Conservation (phyloP, 2,329 filamentous ascomycete species). For the Thielaviopsis euricoi region DNA sequence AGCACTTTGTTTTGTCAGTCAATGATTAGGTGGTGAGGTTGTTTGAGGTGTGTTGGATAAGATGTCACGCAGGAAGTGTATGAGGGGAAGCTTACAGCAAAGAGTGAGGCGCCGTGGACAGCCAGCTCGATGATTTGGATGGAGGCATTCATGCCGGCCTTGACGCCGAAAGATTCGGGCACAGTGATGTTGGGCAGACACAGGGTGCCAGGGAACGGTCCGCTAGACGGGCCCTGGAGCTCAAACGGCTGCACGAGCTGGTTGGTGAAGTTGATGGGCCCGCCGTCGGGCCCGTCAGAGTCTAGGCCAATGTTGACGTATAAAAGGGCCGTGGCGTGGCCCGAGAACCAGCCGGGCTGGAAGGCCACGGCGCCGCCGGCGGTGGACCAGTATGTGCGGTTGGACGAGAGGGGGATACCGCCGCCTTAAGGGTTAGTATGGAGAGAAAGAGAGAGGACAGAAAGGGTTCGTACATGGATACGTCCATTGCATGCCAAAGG, state of each 20-base stretch:
- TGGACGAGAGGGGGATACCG: conserved; percentile 52
- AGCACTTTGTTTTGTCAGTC: conserved; percentile 39
- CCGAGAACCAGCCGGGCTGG: conserved; percentile 78
- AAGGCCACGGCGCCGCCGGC: conserved; percentile 58
- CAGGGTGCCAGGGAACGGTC: conserved; percentile 59
- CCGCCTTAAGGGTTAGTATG: conserved; percentile 42
- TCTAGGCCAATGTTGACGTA: conserved; percentile 74
- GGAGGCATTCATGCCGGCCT: conserved; percentile 60
- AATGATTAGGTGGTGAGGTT: background rate
- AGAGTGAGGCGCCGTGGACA: conserved; percentile 57
- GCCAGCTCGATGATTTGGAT: conserved; percentile 64
- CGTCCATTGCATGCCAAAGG: conserved; percentile 55
- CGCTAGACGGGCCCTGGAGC: conserved; percentile 54
- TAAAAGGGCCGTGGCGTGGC: conserved; percentile 57
- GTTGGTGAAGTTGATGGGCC: conserved; percentile 31
- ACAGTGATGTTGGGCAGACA: conserved; percentile 67
- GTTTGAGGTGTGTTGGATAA: too few species aligned
- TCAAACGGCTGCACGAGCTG: conserved; percentile 58
- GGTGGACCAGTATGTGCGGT: conserved; percentile 69
- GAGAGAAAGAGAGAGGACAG: background rate
- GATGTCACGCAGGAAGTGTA: background rate
- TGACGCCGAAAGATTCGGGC: conserved; percentile 41
- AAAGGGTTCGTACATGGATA: conserved; percentile 45
- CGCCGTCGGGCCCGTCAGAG: conserved; percentile 31
- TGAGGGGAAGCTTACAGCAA: conserved; percentile 39